phyloP scores from a whole-genome alignment of 2,329 filamentous ascomycete species.

The Colletotrichum karsti region DNA sequence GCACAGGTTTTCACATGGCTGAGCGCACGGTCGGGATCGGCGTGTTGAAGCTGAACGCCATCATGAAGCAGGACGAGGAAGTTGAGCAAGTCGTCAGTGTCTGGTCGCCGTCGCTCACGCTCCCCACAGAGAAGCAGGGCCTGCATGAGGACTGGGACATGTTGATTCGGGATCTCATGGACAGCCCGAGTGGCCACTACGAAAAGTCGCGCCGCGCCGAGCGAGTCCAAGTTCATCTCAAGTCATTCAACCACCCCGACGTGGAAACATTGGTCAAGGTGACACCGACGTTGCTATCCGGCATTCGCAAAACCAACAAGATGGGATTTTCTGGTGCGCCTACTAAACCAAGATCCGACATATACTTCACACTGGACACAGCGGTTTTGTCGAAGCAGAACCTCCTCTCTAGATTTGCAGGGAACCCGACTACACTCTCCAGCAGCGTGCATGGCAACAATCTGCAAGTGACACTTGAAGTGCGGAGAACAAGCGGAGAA shows the following conservation, averaged over 20 bases:
- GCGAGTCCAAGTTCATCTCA: conserved; percentile 80
- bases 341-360: conserved; percentile 88
- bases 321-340: conserved; percentile 95
- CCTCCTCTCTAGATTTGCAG: conserved; percentile 70
- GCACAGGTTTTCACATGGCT: conserved; percentile 53
- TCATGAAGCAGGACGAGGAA: conserved; percentile 78
- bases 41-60: conserved; percentile 76
- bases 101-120: conserved; percentile 72
- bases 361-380: conserved; percentile 87
- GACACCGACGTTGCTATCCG: conserved; percentile 87
- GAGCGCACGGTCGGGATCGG: conserved; percentile 81
- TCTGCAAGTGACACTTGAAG: conserved; percentile 88
- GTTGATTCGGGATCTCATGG: conserved; percentile 76
- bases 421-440: conserved; percentile 78
- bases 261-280: conserved; percentile 83
- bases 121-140: conserved; percentile 64
- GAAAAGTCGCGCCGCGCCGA: conserved; percentile 78
- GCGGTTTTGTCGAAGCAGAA: conserved; percentile 82
- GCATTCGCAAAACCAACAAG: conserved; percentile 82
- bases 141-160: conserved; percentile 75
- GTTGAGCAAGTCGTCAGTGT: conserved; percentile 79
- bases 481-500: conserved; percentile 80
- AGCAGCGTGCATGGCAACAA: conserved; percentile 72
- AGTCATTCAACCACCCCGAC: conserved; percentile 80
- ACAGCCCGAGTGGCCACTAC: conserved; percentile 77